A percentile compares a stretch with the other conserved stretches of the same genome.
phyloP scores from a whole-genome alignment of 345 rosid genomes.

The Gossypium turneri region DNA sequence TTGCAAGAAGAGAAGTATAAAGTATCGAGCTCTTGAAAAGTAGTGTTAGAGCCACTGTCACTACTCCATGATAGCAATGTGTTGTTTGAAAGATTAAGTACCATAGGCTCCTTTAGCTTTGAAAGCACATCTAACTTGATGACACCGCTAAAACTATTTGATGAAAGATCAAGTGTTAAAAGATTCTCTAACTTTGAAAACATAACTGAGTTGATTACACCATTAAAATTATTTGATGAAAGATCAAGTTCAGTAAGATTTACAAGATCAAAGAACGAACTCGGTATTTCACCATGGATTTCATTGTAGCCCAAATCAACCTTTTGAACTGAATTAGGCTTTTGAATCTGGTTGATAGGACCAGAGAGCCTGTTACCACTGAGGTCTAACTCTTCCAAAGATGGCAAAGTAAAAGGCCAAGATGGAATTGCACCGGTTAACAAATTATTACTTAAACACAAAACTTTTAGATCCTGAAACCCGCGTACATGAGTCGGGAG shows the following conservation, averaged over 20 bases:
- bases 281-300: neutral
- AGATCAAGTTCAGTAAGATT: neutral
- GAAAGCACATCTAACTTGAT: no score
- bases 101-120: no score
- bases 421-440: constrained; percentile 18
- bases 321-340: neutral
- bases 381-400: neutral
- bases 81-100: no score
- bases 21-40: neutral
- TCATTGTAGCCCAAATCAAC: neutral
- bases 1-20: neutral
- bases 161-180: no score
- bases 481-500: neutral
- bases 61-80: no score
- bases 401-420: constrained; percentile 12
- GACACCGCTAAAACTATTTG: no score
- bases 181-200: no score
- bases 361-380: neutral
- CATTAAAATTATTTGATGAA: no score
- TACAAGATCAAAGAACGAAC: neutral
- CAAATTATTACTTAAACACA: neutral
- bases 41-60: neutral
- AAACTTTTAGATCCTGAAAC: neutral
- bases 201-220: neutral
- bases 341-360: neutral